phyloP scores from a whole-genome alignment of 2,329 filamentous ascomycete species.

The Neoarthrinium moseri region DNA sequence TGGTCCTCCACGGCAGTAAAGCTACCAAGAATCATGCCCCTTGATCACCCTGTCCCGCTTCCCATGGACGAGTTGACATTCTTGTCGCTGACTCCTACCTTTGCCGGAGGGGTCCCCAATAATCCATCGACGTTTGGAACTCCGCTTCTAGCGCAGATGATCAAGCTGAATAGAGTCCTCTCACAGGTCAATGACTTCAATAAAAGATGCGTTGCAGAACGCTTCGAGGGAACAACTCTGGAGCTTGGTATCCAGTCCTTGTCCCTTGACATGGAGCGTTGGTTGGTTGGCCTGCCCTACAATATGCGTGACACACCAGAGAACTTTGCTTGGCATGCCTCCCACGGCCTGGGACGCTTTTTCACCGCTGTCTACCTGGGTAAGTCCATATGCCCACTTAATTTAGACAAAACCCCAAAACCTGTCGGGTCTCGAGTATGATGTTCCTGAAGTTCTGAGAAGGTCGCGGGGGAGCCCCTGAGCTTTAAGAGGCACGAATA shows the following conservation, averaged over 20 bases:
- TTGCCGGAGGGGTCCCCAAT: not conserved
- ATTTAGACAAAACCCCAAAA: too few relatives aligned
- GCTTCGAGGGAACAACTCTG: slow-evolving; percentile 16
- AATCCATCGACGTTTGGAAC: slow-evolving; percentile 11
- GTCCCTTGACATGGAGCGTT: slow-evolving; percentile 31
- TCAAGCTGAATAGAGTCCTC: slow-evolving; percentile 36
- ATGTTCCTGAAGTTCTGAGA: too few relatives aligned
- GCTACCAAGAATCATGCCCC: slow-evolving; percentile 29
- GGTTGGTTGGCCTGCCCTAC: slow-evolving; percentile 32
- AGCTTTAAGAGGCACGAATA: too few relatives aligned
- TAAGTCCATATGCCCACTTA: too few relatives aligned
- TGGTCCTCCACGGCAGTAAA: slow-evolving; percentile 36
- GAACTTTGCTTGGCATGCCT: slow-evolving; percentile 36
- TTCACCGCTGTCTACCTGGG: slow-evolving; percentile 45
- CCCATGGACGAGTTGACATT: slow-evolving; percentile 36
- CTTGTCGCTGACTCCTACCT: slow-evolving; percentile 16
- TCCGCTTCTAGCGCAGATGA: slow-evolving; percentile 35
- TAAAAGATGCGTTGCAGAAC: slow-evolving; percentile 25
- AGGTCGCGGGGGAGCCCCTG: too few relatives aligned
- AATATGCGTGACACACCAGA: slow-evolving; percentile 34
- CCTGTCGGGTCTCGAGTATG: too few relatives aligned
- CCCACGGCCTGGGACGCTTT: slow-evolving; percentile 37
- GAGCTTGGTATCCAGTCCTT: slow-evolving; percentile 24
- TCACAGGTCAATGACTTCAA: slow-evolving; percentile 38
- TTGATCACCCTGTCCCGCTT: slow-evolving; percentile 24